Conservation (phyloP, 345 rosid genomes). For the Erucastrum elatum region DNA sequence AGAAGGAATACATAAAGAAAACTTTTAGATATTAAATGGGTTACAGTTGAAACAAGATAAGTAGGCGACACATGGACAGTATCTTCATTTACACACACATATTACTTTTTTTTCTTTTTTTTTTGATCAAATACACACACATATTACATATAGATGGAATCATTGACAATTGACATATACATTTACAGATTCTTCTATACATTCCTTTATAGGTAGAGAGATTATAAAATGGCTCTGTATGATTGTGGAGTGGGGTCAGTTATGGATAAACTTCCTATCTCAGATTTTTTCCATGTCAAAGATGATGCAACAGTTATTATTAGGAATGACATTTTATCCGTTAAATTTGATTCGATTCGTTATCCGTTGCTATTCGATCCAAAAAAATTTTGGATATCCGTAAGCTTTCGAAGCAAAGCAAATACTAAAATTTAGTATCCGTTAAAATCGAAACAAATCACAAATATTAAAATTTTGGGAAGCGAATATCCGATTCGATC, state of each 20-base stretch:
- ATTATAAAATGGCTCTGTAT: background rate
- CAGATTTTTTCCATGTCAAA: slow-evolving; percentile 33
- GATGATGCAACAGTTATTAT: slow-evolving; percentile 30
- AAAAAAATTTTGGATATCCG: too few species aligned
- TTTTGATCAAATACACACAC: background rate
- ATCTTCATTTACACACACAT: slow-evolving; percentile 30
- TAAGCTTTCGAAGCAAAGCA: too few species aligned
- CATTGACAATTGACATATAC: background rate
- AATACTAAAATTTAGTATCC: too few species aligned
- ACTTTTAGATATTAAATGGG: slow-evolving; percentile 6
- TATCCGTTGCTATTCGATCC: too few species aligned
- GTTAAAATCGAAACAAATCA: too few species aligned
- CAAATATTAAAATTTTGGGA: too few species aligned
- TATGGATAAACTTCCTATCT: slow-evolving; percentile 42
- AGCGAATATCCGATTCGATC: too few species aligned
- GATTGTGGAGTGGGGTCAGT: slow-evolving; percentile 21
- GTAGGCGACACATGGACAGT: slow-evolving; percentile 33
- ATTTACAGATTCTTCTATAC: slow-evolving; percentile 1
- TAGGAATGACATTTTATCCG: background rate
- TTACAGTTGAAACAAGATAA: slow-evolving; percentile 1
- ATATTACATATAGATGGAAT: slow-evolving; percentile 6
- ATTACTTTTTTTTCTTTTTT: background rate
- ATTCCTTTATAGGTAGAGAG: slow-evolving; percentile 6
- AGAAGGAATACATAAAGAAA: background rate
- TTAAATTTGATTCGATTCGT: too few species aligned